Conservation (phyloP, 495 filamentous ascomycete genomes). For the Astrocystis sublimbata region DNA sequence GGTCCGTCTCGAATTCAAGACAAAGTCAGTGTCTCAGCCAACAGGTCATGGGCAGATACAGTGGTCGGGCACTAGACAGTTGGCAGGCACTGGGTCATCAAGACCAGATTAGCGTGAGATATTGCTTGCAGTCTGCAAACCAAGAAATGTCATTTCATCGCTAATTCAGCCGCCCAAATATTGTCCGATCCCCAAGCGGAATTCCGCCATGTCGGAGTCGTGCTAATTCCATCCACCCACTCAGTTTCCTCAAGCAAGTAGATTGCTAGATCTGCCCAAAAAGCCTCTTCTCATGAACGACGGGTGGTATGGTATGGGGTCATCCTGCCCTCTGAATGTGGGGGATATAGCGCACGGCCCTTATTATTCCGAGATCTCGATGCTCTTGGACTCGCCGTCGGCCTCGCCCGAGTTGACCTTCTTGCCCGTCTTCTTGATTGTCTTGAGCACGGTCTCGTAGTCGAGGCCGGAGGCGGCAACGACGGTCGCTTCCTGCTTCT, state of each 20-base stretch:
- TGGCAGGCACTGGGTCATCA: neutral
- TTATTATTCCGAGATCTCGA: constrained; percentile 42
- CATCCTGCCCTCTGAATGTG: no score
- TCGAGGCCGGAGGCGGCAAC: constrained; percentile 61
- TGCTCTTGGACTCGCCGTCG: constrained; percentile 50
- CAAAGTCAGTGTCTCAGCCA: neutral
- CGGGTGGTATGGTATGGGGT: no score
- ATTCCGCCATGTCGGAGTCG: constrained; percentile 3
- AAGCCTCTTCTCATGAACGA: neutral
- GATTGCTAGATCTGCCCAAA: neutral
- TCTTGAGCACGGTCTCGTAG: constrained; percentile 80
- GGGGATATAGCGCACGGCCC: no score
- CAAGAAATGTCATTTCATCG: neutral
- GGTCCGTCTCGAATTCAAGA: neutral
- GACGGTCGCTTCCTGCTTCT: constrained; percentile 75
- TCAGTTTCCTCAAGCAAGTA: neutral
- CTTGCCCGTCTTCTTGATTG: constrained; percentile 96
- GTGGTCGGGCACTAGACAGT: neutral
- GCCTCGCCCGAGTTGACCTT: constrained; percentile 73
- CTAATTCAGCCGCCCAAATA: neutral
- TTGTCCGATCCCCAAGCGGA: constrained; percentile 4
- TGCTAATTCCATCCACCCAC: neutral
- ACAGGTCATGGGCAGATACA: neutral
- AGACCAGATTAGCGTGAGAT: neutral
- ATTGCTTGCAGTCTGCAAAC: neutral